Percentiles rank a stretch among this genome's conserved stretches.
phyloP scores from a whole-genome alignment of 2,329 filamentous ascomycete species.

The Pyricularia grisea region DNA sequence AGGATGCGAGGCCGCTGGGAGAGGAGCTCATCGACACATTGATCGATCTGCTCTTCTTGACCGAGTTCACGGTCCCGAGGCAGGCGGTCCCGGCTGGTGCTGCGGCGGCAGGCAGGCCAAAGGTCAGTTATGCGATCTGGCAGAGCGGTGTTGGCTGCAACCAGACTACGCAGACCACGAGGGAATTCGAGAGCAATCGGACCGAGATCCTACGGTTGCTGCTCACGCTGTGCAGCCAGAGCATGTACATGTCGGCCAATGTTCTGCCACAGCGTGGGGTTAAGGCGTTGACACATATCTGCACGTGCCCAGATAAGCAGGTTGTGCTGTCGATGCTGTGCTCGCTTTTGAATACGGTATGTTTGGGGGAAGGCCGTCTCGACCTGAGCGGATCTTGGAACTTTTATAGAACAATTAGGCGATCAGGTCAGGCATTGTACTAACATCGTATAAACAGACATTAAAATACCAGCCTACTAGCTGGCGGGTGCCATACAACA shows the following conservation, averaged over 20 bases:
- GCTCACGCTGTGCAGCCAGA: constrained; percentile 77
- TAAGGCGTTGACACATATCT: constrained; percentile 78
- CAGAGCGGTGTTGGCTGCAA: constrained; percentile 96
- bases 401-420: neutral
- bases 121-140: constrained; percentile 93
- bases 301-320: constrained; percentile 82
- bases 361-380: constrained; percentile 37
- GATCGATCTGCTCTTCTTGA: constrained; percentile 83
- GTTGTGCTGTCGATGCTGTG: constrained; percentile 83
- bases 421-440: constrained; percentile 1
- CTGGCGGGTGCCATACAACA: constrained; percentile 92
- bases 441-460: constrained; percentile 42
- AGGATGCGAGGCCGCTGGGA: constrained; percentile 77
- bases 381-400: neutral
- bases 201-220: constrained; percentile 83
- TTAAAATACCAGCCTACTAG: constrained; percentile 92
- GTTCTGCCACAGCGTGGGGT: constrained; percentile 75
- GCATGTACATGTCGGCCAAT: constrained; percentile 82
- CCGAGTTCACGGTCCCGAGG: constrained; percentile 75
- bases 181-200: constrained; percentile 86
- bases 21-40: constrained; percentile 90
- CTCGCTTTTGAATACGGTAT: constrained; percentile 74
- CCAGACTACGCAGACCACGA: constrained; percentile 75
- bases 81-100: constrained; percentile 33
- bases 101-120: constrained; percentile 49